These are phyloP conservation scores for Citrullus amarus DNA, from an alignment of 306 rosid genomes.

Conservation along the genomic window DNA sequence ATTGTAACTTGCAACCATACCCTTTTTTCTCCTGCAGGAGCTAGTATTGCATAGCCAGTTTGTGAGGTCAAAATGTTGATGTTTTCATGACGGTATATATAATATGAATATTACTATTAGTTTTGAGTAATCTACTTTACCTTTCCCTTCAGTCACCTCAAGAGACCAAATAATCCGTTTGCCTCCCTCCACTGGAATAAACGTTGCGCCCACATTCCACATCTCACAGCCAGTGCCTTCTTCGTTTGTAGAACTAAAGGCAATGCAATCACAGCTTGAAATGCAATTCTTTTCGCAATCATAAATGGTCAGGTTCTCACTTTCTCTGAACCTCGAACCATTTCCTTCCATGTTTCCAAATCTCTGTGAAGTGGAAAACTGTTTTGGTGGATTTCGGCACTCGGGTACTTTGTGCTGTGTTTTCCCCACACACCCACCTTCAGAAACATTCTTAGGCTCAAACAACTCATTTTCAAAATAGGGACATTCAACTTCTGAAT, in stretches of 20 bases:
- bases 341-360: constrained; percentile 3
- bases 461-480: not conserved
- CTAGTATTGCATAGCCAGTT: not conserved
- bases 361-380: not conserved
- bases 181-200: not conserved
- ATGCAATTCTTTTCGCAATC: constrained; percentile 14
- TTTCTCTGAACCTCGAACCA: not conserved
- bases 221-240: constrained; percentile 17
- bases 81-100: not conserved
- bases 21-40: not conserved
- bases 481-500: constrained; percentile 3
- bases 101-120: not conserved
- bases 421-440: constrained; percentile 11
- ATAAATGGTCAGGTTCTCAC: constrained; percentile 6
- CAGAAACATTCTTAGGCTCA: not conserved
- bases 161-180: not conserved
- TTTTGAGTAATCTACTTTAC: not conserved
- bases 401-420: not conserved
- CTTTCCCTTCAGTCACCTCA: not conserved
- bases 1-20: not conserved
- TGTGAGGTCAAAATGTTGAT: not conserved
- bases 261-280: constrained; percentile 11
- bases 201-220: constrained; percentile 2
- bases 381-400: constrained; percentile 4
- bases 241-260: constrained; percentile 8